Base-by-base conservation (phyloP, 2,329 filamentous ascomycete genomes). In the Neonectria neomacrospora region DNA sequence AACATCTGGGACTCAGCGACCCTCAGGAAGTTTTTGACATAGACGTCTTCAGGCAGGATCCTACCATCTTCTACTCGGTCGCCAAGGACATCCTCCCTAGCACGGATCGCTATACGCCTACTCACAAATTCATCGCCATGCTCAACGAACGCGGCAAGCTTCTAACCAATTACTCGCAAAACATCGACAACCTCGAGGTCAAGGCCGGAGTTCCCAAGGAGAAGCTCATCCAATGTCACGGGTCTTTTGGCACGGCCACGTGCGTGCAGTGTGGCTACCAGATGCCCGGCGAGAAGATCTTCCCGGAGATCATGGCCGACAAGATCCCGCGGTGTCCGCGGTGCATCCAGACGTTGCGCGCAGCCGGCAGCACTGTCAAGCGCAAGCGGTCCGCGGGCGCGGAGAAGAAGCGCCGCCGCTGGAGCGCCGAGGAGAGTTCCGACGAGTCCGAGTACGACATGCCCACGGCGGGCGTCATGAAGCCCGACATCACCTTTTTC, bases 21-120 rank as follows among this genome's bases (percentile, higher is more conserved):
- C 95, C 95, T 1, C 94, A 98, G 76, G 94, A 98, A 75, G 94
- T 98, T 26, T 99, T 99, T 75, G 93, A 97, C 79, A 96, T 98
- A 67, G 80, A 88, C 55, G 85, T 94, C 69, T 99, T 99, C 78
- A 89, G 89, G 71, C 86, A 94, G 51, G 92, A 98, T 75, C 96
- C 96, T 1, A 87, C 84, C 67, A 92, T 95, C 67, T 99, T 99
- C 82, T 99, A 96, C 82, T 90, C 89, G 2, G 88, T 97, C 50
- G 95, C 95, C 50, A 93, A 93, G 76, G 93, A 97, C 76, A 97
- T 98, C 67, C 82, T 98, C 30, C 94, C 95, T 11, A 87, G 88
- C 22, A 89, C 90, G 14, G 89, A 92, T 69, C 89, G 89, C 72
- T 97, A 89, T 82, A 94, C 95, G 1, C 94, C 95, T 0, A 98